Evolutionary conservation across 2,329 filamentous ascomycete genomes (phyloP).

Genomic region (Tetracladium maxilliforme): DNA sequence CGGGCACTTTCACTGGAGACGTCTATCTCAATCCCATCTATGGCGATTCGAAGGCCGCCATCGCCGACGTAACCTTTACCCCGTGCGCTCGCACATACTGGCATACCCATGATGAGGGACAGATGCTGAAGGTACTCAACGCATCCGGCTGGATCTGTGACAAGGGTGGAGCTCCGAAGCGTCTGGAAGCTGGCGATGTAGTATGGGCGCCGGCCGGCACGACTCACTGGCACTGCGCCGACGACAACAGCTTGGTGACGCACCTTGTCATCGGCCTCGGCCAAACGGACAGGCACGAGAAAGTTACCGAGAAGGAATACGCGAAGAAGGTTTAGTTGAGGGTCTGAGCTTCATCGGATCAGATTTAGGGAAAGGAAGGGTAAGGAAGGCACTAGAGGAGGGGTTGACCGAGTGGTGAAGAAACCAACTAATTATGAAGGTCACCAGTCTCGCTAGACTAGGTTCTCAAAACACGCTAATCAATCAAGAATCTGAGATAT

Average conservation of each 20-base stretch:
- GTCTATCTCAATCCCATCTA: conserved; percentile 15
- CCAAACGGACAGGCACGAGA: conserved; percentile 19
- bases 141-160: conserved; percentile 26
- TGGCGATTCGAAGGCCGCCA: conserved; percentile 12
- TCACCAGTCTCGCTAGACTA: no score
- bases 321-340: conserved; percentile 3
- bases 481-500: no score
- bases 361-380: no score
- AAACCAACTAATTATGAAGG: no score
- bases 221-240: conserved; percentile 28
- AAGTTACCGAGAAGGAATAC: conserved; percentile 21
- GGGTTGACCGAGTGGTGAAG: no score
- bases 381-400: no score
- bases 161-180: conserved; percentile 17
- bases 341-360: no score
- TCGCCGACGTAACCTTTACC: conserved; percentile 23
- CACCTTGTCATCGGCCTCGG: conserved; percentile 21
- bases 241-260: conserved; percentile 21
- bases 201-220: conserved; percentile 23
- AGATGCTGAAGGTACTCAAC: conserved; percentile 22
- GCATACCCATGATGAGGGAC: conserved; percentile 27
- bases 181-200: conserved; percentile 22
- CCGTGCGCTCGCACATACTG: conserved; percentile 26
- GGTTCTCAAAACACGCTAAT: no score
- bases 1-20: conserved; percentile 15